Percentiles rank a stretch among this genome's conserved stretches.
Evolutionary conservation across 192 early-diverging fungal species (phyloP).

Genomic region (Backusella tarrabulga): DNA sequence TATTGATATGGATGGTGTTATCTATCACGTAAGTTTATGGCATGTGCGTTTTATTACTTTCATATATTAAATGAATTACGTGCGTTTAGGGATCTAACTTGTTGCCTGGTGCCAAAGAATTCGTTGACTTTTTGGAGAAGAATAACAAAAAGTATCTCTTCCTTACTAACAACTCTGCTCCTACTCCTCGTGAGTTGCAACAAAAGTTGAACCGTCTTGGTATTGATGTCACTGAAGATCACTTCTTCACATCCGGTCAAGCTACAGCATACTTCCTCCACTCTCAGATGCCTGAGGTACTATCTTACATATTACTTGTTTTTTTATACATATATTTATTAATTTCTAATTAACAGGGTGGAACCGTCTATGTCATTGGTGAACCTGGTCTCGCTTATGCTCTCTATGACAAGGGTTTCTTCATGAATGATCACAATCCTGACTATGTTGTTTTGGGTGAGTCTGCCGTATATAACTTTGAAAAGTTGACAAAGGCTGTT

Average conservation of each 20-base stretch:
- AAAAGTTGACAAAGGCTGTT: constrained; percentile 53
- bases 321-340: not conserved
- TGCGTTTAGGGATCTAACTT: constrained; percentile 39
- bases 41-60: constrained; percentile 8
- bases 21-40: constrained; percentile 46
- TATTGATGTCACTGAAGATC: constrained; percentile 45
- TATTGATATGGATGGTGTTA: constrained; percentile 64
- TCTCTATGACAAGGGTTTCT: constrained; percentile 59
- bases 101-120: constrained; percentile 58
- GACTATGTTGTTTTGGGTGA: constrained; percentile 65
- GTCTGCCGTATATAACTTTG: constrained; percentile 50
- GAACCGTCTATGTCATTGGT: constrained; percentile 57
- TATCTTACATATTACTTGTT: not conserved
- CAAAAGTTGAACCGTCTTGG: constrained; percentile 53
- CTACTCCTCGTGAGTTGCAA: constrained; percentile 59
- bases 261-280: constrained; percentile 58
- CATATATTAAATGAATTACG: not conserved
- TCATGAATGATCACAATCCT: constrained; percentile 56
- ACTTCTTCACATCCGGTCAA: constrained; percentile 61
- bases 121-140: constrained; percentile 47
- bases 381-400: constrained; percentile 58
- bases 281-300: constrained; percentile 47
- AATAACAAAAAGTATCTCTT: constrained; percentile 60
- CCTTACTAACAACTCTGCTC: constrained; percentile 64
- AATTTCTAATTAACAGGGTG: constrained; percentile 20